Evolutionary conservation across 768 basidiomycete species (phyloP).

Genomic region (Hygrophorus russula): DNA sequence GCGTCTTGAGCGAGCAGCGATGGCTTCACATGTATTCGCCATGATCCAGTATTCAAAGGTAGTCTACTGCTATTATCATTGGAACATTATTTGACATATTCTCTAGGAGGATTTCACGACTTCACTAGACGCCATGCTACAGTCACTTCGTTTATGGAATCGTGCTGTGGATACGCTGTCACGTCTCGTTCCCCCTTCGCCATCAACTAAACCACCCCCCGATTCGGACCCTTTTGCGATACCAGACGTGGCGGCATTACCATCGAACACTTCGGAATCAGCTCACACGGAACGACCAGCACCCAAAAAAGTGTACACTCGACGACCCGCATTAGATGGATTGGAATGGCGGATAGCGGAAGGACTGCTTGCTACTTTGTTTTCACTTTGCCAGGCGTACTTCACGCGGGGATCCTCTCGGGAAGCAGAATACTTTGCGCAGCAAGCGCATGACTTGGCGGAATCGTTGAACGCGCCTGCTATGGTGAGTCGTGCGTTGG

Average conservation of each 20-base stretch:
- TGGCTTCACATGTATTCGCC: constrained; percentile 61
- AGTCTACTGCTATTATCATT: constrained; percentile 6
- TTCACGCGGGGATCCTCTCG: constrained; percentile 67
- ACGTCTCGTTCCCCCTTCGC: constrained; percentile 36
- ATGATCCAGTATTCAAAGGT: constrained; percentile 62
- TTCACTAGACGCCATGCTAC: constrained; percentile 48
- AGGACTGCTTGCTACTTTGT: constrained; percentile 53
- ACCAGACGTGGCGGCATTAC: constrained; percentile 28
- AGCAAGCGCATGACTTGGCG: constrained; percentile 69
- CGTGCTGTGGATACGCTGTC: constrained; percentile 60
- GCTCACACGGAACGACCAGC: constrained; percentile 11
- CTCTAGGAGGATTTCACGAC: constrained; percentile 48
- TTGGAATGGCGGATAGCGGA: constrained; percentile 72
- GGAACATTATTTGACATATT: constrained; percentile 2
- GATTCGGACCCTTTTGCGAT: constrained; percentile 52
- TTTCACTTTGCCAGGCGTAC: constrained; percentile 57
- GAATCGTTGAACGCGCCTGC: constrained; percentile 55
- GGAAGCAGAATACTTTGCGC: constrained; percentile 77
- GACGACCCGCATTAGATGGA: constrained; percentile 33
- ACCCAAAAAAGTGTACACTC: constrained; percentile 17
- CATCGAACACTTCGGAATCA: constrained; percentile 14
- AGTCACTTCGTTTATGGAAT: constrained; percentile 71
- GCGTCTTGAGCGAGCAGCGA: constrained; percentile 55
- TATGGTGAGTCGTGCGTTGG: constrained; percentile 52
- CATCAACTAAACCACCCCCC: constrained; percentile 16